Base-by-base conservation (phyloP, 345 rosid species). In the Rhizophora apiculata region DNA sequence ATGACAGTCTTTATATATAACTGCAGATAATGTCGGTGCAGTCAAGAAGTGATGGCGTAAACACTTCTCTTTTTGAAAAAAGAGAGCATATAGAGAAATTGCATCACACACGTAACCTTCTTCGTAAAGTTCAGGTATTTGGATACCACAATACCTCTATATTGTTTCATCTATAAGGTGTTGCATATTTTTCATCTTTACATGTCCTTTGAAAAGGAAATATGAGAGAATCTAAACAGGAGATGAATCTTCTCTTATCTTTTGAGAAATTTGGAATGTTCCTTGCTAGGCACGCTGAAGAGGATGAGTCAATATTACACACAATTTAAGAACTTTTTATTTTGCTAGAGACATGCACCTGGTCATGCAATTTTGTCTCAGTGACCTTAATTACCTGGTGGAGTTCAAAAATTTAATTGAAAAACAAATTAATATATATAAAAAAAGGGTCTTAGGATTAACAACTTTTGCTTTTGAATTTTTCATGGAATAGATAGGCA, bases 81-180 rank as follows among this genome's bases (percentile, higher is more conserved):
- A 90, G 98, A 72, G 98, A 96, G 74, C 97, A 96, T 68, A 86
- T 96, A 65, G 98, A 96, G 89, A 96, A 96, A 82, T 78, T 96
- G 70, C 96, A 96, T 78, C 92, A 93, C 63, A 92, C 97, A 15
- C 91, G 96, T 8, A 92, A 90, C 81, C 97, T 96, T 75, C 95
- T 96, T 71, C 93, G 90, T 65, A 96, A 96, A 90, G 97, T 96
- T 79, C 99, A 96, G 98, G 99, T 90, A 68, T 13, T 20, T 6
- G 37, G 32, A 72, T 73, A 51, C 22, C 26, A 31, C 10, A 6
- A 52, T 16, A 10, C 55, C 18, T 29, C 53, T 70, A 54, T 51
- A 22, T 13, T 48, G 68, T 62, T 15, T 70, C 32, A 67, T 31
- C 43, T 63, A 15, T 43, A 43, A 43, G 13, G 5, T 43, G 58